Evolutionary conservation across 2,329 filamentous ascomycete genomes (phyloP), one percentile per base, ranked within the genome.

Genomic region (Xylariaceae sp.): DNA sequence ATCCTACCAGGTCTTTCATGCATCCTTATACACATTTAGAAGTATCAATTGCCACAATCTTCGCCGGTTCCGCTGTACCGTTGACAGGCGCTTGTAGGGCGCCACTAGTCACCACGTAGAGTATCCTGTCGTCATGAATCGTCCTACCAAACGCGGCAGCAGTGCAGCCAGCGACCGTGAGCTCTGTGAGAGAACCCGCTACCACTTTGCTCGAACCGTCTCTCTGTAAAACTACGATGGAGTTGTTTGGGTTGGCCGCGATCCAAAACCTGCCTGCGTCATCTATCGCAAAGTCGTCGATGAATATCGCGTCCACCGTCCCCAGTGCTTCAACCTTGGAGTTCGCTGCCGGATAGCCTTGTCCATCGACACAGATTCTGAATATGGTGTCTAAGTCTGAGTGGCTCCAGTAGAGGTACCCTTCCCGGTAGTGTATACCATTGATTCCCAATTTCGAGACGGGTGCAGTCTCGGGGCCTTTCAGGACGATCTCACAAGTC

Each of bases 381-480:
- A 66, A 67, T n/a, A 69, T 43, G 2, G 56, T 44, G 4, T 26
- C 55, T 9, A 23, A 46, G 14, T 60, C 47, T n/a, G 62, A 64
- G 56, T 71, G 68, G 43, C 62, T 65, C 65, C 68, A 71, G 58
- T 71, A 72, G 37, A 69, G 54, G 37, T 65, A 65, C 1, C 64
- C 65, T 11, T 41, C 53, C 16, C 53, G 56, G n/a, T 69, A 53
- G 37, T 69, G 69, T 5, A 72, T 43, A 8, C 69, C 69, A 39
- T 72, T 70, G 54, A 67, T 61, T 19, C 69, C 69, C n/a, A 68
- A 29, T 2, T 49, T 41, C 29, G 61, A 39, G 1, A 61, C 52
- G 17, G 65, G 52, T 44, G 64, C 64, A 56, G 71, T 69, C 53
- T 71, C 60, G 2, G 63, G 29, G 14, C 62, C 50, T 8, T 65